phyloP scores from a whole-genome alignment of 2,329 filamentous ascomycete species.

The Claviceps arundinis region DNA sequence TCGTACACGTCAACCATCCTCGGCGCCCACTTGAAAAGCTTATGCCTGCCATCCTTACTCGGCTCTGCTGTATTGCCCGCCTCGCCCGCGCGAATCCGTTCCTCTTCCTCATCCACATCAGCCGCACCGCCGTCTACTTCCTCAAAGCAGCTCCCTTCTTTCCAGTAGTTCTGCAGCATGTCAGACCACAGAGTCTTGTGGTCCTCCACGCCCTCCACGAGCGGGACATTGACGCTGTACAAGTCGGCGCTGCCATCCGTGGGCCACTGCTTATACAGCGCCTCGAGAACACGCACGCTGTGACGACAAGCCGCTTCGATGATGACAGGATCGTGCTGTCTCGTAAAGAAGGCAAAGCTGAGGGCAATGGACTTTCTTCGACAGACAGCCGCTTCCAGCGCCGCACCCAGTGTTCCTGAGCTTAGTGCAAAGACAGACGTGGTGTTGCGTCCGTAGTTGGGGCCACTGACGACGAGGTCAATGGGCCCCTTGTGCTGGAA shows the following conservation, averaged over 20 bases:
- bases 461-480: conserved; percentile 66
- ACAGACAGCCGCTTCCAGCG: conserved; percentile 64
- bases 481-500: conserved; percentile 59
- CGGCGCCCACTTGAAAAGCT: conserved; percentile 91
- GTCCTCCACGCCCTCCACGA: conserved; percentile 60
- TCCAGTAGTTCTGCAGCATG: conserved; percentile 88
- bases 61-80: conserved; percentile 13
- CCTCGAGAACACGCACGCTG: conserved; percentile 64
- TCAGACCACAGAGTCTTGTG: conserved; percentile 69
- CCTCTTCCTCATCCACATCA: conserved; percentile 58
- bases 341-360: conserved; percentile 79
- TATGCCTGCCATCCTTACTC: conserved; percentile 49
- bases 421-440: conserved; percentile 68
- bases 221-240: conserved; percentile 84
- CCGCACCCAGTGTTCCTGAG: conserved; percentile 64
- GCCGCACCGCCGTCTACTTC: conserved; percentile 56
- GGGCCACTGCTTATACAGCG: conserved; percentile 63
- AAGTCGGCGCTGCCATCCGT: conserved; percentile 56
- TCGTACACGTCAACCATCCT: conserved; percentile 76
- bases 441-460: conserved; percentile 74
- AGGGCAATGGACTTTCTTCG: conserved; percentile 62
- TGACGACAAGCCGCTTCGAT: conserved; percentile 66
- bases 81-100: conserved; percentile 53
- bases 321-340: conserved; percentile 69
- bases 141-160: conserved; percentile 70